These are phyloP conservation scores for Colletotrichum sp. DNA, from an alignment of 2,329 filamentous ascomycete genomes.

Conservation along the genomic window DNA sequence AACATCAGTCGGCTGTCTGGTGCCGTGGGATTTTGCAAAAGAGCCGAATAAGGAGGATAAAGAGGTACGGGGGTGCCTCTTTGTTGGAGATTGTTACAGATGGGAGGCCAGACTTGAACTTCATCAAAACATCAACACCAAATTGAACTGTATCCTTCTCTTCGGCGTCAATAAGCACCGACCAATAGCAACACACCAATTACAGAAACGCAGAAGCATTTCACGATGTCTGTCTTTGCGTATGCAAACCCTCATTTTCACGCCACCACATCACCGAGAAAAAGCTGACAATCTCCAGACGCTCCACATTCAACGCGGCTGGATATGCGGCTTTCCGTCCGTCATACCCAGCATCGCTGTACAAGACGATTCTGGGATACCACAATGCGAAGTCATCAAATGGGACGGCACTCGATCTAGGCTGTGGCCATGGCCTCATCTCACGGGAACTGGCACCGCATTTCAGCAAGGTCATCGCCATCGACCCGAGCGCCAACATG, in stretches of 20 bases:
- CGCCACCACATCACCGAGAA: rapidly evolving
- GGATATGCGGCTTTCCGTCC: constrained; percentile 67
- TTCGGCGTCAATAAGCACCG: not conserved
- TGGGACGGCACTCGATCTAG: constrained; percentile 59
- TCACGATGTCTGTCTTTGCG: constrained; percentile 55
- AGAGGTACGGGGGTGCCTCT: not conserved
- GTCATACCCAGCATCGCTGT: constrained; percentile 60
- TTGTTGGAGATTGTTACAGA: not conserved
- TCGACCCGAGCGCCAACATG: constrained; percentile 65
- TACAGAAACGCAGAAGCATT: not conserved
- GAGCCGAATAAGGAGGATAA: not conserved
- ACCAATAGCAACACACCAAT: not conserved
- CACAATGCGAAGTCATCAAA: constrained; percentile 43
- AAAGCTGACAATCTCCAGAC: constrained; percentile 40
- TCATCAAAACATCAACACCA: not conserved
- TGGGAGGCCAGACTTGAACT: not conserved
- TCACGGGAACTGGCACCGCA: constrained; percentile 56
- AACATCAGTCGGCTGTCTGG: not conserved
- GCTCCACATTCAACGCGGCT: constrained; percentile 59
- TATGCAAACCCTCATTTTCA: constrained; percentile 26
- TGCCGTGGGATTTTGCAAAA: not conserved
- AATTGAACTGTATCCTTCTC: rapidly evolving
- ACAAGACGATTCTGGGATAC: constrained; percentile 57
- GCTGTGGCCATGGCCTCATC: constrained; percentile 66
- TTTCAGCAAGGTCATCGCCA: constrained; percentile 56